Conservation (phyloP, 306 rosid genomes). For the Cucumis sativus region DNA sequence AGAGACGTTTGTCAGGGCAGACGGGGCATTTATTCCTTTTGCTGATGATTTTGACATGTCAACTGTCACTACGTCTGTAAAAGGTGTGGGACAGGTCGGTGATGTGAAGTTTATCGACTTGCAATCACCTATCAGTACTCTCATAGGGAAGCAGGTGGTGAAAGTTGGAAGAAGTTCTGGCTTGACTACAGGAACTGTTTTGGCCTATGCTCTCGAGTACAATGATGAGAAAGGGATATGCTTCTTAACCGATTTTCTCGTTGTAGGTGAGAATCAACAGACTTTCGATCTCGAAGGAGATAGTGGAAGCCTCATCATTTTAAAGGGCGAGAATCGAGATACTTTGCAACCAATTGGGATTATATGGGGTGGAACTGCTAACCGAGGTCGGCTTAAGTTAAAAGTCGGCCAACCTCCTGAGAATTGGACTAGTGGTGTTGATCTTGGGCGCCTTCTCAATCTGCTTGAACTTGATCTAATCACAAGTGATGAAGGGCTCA, state of each 20-base stretch:
- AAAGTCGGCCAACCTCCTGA: conserved; percentile 97
- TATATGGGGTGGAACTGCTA: conserved; percentile 99
- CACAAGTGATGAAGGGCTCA: conserved; percentile 76
- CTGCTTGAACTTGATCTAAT: conserved; percentile 95
- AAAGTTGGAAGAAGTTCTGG: conserved; percentile 99
- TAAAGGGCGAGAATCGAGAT: conserved; percentile 69
- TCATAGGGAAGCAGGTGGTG: conserved; percentile 87
- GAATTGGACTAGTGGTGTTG: conserved; percentile 99
- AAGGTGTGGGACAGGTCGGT: conserved; percentile 84
- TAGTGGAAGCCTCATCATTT: conserved; percentile 91
- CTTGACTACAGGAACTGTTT: conserved; percentile 79
- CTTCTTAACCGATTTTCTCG: conserved; percentile 95
- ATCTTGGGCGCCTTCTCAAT: conserved; percentile 89
- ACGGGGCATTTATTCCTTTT: conserved; percentile 96
- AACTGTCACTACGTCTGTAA: conserved; percentile 71
- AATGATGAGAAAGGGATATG: conserved; percentile 99
- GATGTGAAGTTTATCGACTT: conserved; percentile 70
- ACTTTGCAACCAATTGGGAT: conserved; percentile 86
- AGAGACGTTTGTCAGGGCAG: conserved; percentile 98
- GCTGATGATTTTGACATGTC: conserved; percentile 96
- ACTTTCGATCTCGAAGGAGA: conserved; percentile 98
- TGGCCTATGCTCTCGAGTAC: conserved; percentile 96
- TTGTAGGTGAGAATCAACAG: conserved; percentile 97
- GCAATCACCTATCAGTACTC: conserved; percentile 80
- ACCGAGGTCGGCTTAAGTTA: conserved; percentile 89